Evolutionary conservation across 2,329 filamentous ascomycete species (phyloP).

Genomic region (Curvularia lunata): DNA sequence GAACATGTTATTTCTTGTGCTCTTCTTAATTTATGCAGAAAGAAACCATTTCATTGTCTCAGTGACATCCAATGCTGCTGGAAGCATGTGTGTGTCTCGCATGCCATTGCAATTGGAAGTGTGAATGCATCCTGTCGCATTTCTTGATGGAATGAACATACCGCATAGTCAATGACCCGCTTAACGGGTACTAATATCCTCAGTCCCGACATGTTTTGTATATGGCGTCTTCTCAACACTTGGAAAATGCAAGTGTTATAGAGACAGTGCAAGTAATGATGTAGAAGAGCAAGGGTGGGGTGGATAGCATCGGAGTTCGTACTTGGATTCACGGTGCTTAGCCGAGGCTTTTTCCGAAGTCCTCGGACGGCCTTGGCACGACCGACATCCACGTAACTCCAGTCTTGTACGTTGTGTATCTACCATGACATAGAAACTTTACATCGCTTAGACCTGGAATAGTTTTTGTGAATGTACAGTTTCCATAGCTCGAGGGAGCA

Average conservation of each 20-base stretch:
- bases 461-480: no score
- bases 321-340: conserved; percentile 13
- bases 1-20: neutral
- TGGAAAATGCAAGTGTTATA: neutral
- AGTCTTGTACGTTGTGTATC: neutral
- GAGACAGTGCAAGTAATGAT: conserved; percentile 6
- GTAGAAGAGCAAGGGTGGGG: conserved; percentile 19
- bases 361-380: conserved; percentile 15
- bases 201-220: conserved; percentile 53
- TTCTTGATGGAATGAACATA: conserved; percentile 38
- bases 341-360: conserved; percentile 18
- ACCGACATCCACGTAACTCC: neutral
- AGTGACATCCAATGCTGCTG: neutral
- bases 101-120: neutral
- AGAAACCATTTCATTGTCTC: neutral
- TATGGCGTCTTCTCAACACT: conserved; percentile 5
- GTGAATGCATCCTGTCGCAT: neutral
- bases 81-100: neutral
- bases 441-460: neutral
- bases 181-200: conserved; percentile 64
- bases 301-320: conserved; percentile 18
- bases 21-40: neutral
- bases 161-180: conserved; percentile 65
- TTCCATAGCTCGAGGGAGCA: no score
- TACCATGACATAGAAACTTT: neutral